These are phyloP conservation scores for Paracoccidioides lutzii DNA, from an alignment of 2,329 filamentous ascomycete species.

Conservation along the genomic window DNA sequence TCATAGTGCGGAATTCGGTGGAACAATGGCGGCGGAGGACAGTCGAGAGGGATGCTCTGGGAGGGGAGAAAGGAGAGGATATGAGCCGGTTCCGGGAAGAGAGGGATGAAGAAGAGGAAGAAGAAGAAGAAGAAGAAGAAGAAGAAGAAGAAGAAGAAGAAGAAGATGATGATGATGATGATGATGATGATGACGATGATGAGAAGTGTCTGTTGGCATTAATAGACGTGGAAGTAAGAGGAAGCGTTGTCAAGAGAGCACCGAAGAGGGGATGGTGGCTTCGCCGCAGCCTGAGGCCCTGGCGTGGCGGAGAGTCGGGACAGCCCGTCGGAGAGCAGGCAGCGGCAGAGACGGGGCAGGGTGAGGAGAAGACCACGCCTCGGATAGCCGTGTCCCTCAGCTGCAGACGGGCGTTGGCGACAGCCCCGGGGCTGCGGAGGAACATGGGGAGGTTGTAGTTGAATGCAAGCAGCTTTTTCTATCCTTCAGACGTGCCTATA, in stretches of 20 bases:
- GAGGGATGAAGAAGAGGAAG: conserved; percentile 4
- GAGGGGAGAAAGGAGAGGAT: background rate
- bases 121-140: background rate
- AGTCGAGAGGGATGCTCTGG: conserved; percentile 12
- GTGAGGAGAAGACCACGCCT: too few species aligned
- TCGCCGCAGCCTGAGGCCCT: too few species aligned
- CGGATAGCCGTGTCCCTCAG: too few species aligned
- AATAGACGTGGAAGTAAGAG: background rate
- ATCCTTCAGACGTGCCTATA: too few species aligned
- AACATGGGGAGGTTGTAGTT: too few species aligned
- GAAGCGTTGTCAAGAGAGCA: background rate
- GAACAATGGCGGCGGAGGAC: conserved; percentile 26
- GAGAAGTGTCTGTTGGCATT: background rate
- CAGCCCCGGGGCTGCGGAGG: too few species aligned
- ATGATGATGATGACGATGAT: background rate
- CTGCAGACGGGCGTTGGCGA: too few species aligned
- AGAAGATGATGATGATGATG: background rate
- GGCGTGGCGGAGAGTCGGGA: background rate
- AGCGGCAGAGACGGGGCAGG: background rate
- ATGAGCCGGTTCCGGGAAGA: background rate
- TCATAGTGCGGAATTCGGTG: conserved; percentile 32
- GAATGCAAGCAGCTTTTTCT: too few species aligned
- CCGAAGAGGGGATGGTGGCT: background rate
- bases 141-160: background rate
- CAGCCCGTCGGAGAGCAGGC: background rate